phyloP scores from a whole-genome alignment of 352 stramenopile species.

The Globisporangium uncinulatum region DNA sequence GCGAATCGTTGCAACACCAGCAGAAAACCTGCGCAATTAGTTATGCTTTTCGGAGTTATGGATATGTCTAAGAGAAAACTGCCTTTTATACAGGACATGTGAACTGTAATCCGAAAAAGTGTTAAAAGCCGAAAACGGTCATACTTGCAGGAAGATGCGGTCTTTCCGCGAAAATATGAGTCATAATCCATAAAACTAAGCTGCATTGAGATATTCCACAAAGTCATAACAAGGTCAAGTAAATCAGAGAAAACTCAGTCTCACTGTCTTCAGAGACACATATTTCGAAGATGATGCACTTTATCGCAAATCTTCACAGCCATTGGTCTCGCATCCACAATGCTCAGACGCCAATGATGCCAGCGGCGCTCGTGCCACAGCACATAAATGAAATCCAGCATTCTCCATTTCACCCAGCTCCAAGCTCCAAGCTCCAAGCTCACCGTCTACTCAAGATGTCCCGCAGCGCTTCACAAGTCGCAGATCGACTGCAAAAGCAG shows the following conservation, averaged over 20 bases:
- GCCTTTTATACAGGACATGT: slow-evolving; percentile 1
- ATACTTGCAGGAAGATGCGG: not conserved
- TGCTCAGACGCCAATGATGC: too few relatives aligned
- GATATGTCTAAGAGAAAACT: not conserved
- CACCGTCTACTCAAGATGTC: not conserved
- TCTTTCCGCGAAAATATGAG: not conserved
- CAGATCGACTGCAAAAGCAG: not conserved
- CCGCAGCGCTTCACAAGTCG: not conserved
- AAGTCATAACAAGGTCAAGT: not conserved
- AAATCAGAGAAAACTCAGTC: not conserved
- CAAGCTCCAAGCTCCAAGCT: not conserved
- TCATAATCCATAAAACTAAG: not conserved
- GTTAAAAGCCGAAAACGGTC: not conserved
- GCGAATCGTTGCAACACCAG: too few relatives aligned
- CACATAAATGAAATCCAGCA: too few relatives aligned
- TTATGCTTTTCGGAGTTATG: not conserved
- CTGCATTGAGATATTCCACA: not conserved
- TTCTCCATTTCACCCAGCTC: too few relatives aligned
- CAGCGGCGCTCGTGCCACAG: too few relatives aligned
- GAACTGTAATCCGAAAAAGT: not conserved
- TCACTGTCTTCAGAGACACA: not conserved
- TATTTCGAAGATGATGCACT: not conserved
- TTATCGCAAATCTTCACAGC: not conserved
- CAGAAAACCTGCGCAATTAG: not conserved
- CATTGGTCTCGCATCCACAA: not conserved